Evolutionary conservation across 225 moss, liverwort and hornwort species (phyloP).

Genomic region (Sphagnum tenellum): DNA sequence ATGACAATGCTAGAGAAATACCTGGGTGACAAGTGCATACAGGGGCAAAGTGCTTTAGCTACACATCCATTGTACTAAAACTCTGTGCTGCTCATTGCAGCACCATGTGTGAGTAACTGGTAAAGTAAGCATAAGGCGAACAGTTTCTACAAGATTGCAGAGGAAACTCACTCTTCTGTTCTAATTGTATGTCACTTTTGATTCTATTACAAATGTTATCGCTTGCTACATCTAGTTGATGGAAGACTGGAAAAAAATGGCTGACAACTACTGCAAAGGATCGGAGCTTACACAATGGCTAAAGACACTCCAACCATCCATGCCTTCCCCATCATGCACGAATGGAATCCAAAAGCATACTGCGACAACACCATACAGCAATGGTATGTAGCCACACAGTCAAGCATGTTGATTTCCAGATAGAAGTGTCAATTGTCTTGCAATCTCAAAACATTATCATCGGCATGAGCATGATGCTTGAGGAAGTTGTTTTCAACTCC

Average conservation of each 20-base stretch:
- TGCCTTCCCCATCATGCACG: constrained; percentile 57
- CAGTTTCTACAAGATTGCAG: no score
- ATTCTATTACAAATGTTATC: no score
- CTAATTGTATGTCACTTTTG: no score
- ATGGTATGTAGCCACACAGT: background rate
- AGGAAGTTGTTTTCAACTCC: no score
- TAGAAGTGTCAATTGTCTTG: background rate
- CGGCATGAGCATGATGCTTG: no score
- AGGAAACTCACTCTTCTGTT: no score
- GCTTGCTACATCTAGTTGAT: no score
- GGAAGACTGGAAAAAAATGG: no score
- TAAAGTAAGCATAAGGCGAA: no score
- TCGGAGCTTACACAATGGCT: constrained; percentile 30
- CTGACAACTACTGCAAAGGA: background rate
- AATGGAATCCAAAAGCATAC: constrained; percentile 66
- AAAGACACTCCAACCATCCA: constrained; percentile 36
- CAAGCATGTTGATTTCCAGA: no score
- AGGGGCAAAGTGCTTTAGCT: constrained; percentile 77
- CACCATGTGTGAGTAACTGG: no score
- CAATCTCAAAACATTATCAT: no score
- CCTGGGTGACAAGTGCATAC: constrained; percentile 68
- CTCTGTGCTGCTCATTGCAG: constrained; percentile 5
- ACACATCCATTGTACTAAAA: constrained; percentile 32
- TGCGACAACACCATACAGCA: constrained; percentile 10
- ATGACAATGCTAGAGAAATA: constrained; percentile 1